Conservation (phyloP, 192 early-diverging fungal species). For the Backusella psychrophila region DNA sequence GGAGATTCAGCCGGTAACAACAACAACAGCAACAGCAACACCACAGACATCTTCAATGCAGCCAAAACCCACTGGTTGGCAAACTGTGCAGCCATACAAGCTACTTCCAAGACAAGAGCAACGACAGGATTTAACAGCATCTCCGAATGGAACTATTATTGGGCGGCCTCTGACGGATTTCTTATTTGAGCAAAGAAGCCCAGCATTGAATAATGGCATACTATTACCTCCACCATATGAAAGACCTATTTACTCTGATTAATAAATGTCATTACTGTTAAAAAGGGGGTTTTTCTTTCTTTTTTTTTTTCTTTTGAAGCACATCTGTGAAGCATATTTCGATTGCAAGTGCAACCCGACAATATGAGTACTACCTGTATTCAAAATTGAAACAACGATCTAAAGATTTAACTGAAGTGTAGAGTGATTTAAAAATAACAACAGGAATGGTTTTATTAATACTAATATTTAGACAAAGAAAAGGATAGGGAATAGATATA, state of each 20-base stretch:
- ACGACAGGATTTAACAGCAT: background rate
- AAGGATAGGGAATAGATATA: background rate
- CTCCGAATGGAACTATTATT: constrained; percentile 9
- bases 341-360: background rate
- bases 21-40: background rate
- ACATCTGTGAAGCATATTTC: background rate
- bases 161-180: constrained; percentile 23
- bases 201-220: background rate
- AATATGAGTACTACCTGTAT: background rate
- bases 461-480: background rate
- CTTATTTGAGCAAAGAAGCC: constrained; percentile 7
- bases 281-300: background rate
- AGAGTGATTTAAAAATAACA: background rate
- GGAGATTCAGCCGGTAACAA: background rate
- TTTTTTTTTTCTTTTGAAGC: too few species aligned
- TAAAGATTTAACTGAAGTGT: background rate
- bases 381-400: background rate
- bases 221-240: background rate
- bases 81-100: background rate
- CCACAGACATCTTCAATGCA: background rate
- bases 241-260: background rate
- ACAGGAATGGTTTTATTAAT: too few species aligned
- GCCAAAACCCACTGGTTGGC: background rate
- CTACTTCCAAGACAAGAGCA: background rate
- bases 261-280: background rate